phyloP scores from a whole-genome alignment of 768 basidiomycete species.

The Serendipita sp. region DNA sequence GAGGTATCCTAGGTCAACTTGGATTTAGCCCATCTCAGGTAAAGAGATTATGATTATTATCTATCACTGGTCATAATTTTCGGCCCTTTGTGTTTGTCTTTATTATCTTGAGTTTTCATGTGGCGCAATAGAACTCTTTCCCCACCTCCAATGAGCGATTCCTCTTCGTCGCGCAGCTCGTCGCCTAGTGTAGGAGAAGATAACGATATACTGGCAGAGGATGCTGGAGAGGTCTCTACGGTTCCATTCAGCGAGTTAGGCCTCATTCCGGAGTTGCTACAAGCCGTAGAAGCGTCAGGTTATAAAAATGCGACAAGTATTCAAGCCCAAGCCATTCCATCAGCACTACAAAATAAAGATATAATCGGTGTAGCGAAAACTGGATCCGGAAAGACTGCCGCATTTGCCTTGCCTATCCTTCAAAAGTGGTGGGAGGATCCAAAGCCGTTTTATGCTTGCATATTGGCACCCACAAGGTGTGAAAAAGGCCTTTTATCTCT shows the following conservation, averaged over 20 bases:
- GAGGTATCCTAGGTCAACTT: slow-evolving; percentile 42
- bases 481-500: slow-evolving; percentile 7
- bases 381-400: slow-evolving; percentile 94
- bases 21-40: slow-evolving; percentile 11
- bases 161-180: not conserved
- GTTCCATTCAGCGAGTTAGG: slow-evolving; percentile 68
- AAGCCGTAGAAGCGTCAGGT: slow-evolving; percentile 64
- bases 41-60: slow-evolving; percentile 10
- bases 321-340: slow-evolving; percentile 69
- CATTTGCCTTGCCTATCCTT: slow-evolving; percentile 88
- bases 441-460: slow-evolving; percentile 79
- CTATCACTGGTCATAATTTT: not conserved
- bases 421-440: slow-evolving; percentile 96
- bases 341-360: slow-evolving; percentile 80
- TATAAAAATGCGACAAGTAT: slow-evolving; percentile 85
- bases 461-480: slow-evolving; percentile 80
- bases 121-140: not conserved
- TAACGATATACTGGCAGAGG: not conserved
- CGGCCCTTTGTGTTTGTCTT: not conserved
- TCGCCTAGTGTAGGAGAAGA: not conserved
- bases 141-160: not conserved
- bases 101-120: not conserved
- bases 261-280: slow-evolving; percentile 75
- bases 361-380: slow-evolving; percentile 98
- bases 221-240: not conserved